Conservation (phyloP, 2,329 filamentous ascomycete genomes). For the Blumeria hordei region DNA sequence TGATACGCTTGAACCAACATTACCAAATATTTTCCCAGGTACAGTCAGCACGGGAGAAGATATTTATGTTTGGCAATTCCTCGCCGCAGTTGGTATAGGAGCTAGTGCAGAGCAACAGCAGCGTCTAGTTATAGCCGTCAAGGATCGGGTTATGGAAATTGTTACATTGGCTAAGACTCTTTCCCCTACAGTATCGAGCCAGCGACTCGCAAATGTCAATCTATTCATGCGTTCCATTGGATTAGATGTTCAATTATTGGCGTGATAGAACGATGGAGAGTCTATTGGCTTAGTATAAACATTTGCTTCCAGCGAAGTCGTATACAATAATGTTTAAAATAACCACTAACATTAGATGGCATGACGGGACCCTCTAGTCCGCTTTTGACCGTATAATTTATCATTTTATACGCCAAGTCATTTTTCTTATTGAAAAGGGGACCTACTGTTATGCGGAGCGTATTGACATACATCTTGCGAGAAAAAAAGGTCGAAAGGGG, state of each 20-base stretch:
- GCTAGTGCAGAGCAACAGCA: constrained; percentile 90
- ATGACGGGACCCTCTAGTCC: too few species aligned
- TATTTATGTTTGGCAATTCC: constrained; percentile 93
- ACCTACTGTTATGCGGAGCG: too few species aligned
- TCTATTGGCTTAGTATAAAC: too few species aligned
- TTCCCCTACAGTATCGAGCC: constrained; percentile 60
- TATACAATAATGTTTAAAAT: too few species aligned
- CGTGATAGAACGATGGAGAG: constrained; percentile 6
- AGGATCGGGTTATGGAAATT: constrained; percentile 94
- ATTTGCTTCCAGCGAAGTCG: too few species aligned
- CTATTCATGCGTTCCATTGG: constrained; percentile 97
- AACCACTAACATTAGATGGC: too few species aligned
- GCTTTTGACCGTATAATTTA: too few species aligned
- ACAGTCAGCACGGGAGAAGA: constrained; percentile 80
- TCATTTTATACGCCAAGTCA: too few species aligned
- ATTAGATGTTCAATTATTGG: constrained; percentile 62
- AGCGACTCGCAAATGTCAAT: constrained; percentile 78
- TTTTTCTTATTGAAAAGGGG: too few species aligned
- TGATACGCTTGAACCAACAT: constrained; percentile 58
- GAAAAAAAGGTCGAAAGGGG: too few species aligned
- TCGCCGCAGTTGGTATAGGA: constrained; percentile 83
- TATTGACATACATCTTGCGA: too few species aligned
- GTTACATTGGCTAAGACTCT: constrained; percentile 73
- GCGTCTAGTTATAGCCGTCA: constrained; percentile 78
- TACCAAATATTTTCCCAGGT: constrained; percentile 72